Evolutionary conservation across 371 early-diverging fungal genomes (phyloP).

Genomic region (Apophysomyces variabilis): DNA sequence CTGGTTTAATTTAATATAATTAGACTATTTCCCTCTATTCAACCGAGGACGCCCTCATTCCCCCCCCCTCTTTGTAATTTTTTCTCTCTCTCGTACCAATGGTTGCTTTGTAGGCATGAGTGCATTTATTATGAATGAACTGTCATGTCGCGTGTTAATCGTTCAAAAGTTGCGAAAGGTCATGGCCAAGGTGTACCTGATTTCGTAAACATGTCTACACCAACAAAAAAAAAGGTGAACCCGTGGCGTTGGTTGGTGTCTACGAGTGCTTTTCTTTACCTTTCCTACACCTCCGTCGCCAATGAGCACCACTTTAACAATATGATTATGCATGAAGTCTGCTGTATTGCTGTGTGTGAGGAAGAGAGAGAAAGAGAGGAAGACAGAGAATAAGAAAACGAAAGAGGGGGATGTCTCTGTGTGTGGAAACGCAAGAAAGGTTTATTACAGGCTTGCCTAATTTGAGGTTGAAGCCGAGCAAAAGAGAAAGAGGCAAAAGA

Average conservation of each 20-base stretch:
- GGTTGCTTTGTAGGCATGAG: slow-evolving; percentile 96
- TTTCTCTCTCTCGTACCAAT: slow-evolving; percentile 67
- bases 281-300: slow-evolving; percentile 89
- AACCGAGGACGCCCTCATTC: background rate
- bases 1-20: slow-evolving; percentile 11
- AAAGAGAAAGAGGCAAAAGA: too few species aligned
- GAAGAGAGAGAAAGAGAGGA: too few species aligned
- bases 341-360: too few species aligned
- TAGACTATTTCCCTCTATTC: background rate
- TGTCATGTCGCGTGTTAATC: slow-evolving; percentile 38
- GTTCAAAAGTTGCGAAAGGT: background rate
- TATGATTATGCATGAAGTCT: slow-evolving; percentile 43
- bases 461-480: too few species aligned
- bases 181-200: slow-evolving; percentile 39
- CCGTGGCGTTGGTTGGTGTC: background rate
- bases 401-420: too few species aligned
- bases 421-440: too few species aligned
- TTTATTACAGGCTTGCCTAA: too few species aligned
- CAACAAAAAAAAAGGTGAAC: too few species aligned
- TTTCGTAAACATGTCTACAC: slow-evolving; percentile 61
- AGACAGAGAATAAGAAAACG: too few species aligned
- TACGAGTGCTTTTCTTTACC: slow-evolving; percentile 62
- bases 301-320: slow-evolving; percentile 76
- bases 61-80: background rate
- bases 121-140: slow-evolving; percentile 93